A percentile compares a stretch with the other conserved stretches of the same genome.
phyloP scores from a whole-genome alignment of 164 flowering plant genomes.

The Annona cherimola region DNA sequence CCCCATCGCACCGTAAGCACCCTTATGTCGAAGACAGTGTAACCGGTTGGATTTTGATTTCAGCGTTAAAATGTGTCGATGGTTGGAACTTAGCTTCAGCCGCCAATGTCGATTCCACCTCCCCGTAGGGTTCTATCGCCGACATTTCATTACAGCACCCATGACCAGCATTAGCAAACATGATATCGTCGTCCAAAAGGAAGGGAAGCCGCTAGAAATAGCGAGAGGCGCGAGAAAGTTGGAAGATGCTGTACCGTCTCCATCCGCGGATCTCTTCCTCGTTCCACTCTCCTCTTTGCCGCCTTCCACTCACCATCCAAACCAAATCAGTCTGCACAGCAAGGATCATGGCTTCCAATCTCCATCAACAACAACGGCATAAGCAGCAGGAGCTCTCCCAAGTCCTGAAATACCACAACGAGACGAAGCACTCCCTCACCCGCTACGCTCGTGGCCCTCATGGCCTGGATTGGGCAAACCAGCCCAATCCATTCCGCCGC shows the following conservation, averaged over 20 bases:
- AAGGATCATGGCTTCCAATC: not conserved
- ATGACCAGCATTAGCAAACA: not conserved
- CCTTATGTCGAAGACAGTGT: no score
- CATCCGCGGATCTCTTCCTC: slow-evolving; percentile 1
- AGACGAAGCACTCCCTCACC: slow-evolving; percentile 74
- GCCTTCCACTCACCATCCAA: not conserved
- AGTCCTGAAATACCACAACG: slow-evolving; percentile 72
- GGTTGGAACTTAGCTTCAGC: no score
- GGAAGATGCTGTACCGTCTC: slow-evolving; percentile 17
- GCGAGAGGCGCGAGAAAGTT: not conserved
- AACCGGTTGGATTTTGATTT: no score
- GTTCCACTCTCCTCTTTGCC: not conserved
- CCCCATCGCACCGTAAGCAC: no score
- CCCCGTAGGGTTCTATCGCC: no score
- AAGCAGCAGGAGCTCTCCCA: slow-evolving; percentile 22
- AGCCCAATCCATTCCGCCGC: slow-evolving; percentile 93
- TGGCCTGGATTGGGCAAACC: slow-evolving; percentile 96
- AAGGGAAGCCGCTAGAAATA: not conserved
- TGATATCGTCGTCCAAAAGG: not conserved
- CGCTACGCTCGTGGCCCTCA: slow-evolving; percentile 79
- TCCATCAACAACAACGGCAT: not conserved
- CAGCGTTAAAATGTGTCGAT: no score
- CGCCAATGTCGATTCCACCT: no score
- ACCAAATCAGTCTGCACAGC: not conserved
- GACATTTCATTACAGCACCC: no score